Evolutionary conservation across 352 stramenopile genomes (phyloP), one percentile per base, ranked within the genome.

Genomic region (Phytophthora fragariaefolia): DNA sequence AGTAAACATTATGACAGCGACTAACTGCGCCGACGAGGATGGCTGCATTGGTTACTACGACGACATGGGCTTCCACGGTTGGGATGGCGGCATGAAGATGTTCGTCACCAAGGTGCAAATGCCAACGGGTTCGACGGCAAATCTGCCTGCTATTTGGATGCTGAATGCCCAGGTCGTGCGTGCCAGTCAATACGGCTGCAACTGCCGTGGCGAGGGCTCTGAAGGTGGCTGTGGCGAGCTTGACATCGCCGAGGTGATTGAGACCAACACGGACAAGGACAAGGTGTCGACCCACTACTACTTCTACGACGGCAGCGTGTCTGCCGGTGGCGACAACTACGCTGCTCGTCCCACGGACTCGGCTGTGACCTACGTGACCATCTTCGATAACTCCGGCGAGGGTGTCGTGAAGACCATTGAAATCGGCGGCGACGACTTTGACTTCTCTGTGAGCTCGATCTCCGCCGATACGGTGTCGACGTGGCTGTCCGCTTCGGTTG

Each of bases 61-160:
- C 47, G 73, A 83, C 55, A 80, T 81, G 46, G 83, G 78, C 23
- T 86, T 90, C 61, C 82, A 90, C 57, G 85, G 85, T 58, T 92
- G 85, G 85, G 57, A 79, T 40, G 76, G 83, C n/a, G 80, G 83
- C 58, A 84, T 84, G 68, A 93, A 90, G 68, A 81, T 93, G 76
- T 93, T 93, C 50, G 77, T 87, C 57, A 87, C 83, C 50, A 92
- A 86, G 72, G 83, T 91, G 8, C 64, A 74, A 51, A 91, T 93
- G 82, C 80, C 78, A 0, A 70, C 54, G 20, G 72, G 80, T 6
- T 63, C 57, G 12, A 69, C 65, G 4, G 79, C 67, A 1, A 86
- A 92, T 67, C 66, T 83, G n/a, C 85, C 83, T 15, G 85, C 82
- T 26, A 90, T 93, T 64, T 93, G 85, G 85, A 87, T 92, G 71